Base-by-base conservation (phyloP, 1,284 basidiomycete species). In the Ceratobasidium sp. region DNA sequence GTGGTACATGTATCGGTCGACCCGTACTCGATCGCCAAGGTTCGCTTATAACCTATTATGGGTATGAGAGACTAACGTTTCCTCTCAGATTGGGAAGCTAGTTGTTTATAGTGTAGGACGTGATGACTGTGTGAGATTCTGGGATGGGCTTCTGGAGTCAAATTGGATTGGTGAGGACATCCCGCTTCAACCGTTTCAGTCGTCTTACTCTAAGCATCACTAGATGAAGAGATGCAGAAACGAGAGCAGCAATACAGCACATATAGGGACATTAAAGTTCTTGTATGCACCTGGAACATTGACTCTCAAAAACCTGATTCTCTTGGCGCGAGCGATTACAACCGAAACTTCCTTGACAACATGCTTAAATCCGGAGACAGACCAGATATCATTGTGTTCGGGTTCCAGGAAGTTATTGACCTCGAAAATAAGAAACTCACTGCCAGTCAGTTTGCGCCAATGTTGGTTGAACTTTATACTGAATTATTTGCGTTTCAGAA, bases 351-450 rank as follows among this genome's bases (percentile, higher is more conserved):
- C 86, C 86, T 98, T 12, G 87, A 90, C 20, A 89, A 95, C 56
- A 91, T 91, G 4, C 87, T 98, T 20, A 86, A 85, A 2, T 93
- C 91, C 79, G 91, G 93, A 39, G 90, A 93, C 28, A 85, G 88
- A 9, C 95, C 97, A 0, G 97, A 98, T 82, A 92, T 99, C 81
- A 93, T 99, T 81, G 91, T 92, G 1, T 98, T 99, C 84, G 97
- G 97, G 0, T 94, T 99, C 83, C 97, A 99, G 84, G 97, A 99
- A 86, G 90, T 98, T 55, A 95, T 99, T 80, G 96, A 98, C 84
- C 89, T 99, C 13, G 97, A 98, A 81, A 94, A 92, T 82, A 92
- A 95, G 80, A 96, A 93, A 85, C 92, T 98, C 85, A 94, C 94
- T 0, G 97, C 97, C 15, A 97, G 89, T 89, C 63, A 78, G 87